phyloP scores from a whole-genome alignment of 192 early-diverging fungal genomes.

The Coemansia sp. region DNA sequence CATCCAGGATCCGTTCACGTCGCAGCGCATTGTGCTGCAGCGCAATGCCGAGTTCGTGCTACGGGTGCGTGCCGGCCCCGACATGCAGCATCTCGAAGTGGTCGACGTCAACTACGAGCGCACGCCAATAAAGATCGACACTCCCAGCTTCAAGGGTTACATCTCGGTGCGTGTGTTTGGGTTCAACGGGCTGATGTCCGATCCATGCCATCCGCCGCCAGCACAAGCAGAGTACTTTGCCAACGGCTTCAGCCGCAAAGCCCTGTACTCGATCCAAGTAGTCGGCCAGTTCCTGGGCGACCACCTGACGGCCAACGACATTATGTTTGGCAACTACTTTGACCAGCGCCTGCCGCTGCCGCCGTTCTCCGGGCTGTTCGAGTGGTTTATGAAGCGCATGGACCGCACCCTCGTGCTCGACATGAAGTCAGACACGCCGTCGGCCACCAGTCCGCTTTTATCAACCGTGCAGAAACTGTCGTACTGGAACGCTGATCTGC shows the following conservation, averaged over 20 bases:
- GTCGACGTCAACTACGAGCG: constrained; percentile 56
- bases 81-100: constrained; percentile 41
- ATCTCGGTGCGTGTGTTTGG: constrained; percentile 53
- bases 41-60: constrained; percentile 55
- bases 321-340: constrained; percentile 58
- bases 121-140: constrained; percentile 46
- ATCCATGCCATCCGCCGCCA: constrained; percentile 54
- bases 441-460: constrained; percentile 50
- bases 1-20: constrained; percentile 45
- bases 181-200: constrained; percentile 51
- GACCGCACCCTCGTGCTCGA: constrained; percentile 52
- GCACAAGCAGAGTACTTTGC: constrained; percentile 50
- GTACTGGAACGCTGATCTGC: constrained; percentile 49
- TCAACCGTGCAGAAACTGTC: constrained; percentile 53
- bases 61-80: constrained; percentile 50
- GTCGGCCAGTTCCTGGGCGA: constrained; percentile 44
- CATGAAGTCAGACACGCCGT: constrained; percentile 55
- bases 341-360: constrained; percentile 51
- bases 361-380: constrained; percentile 52
- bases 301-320: constrained; percentile 47
- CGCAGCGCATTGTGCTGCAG: constrained; percentile 49
- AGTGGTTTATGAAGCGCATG: constrained; percentile 58
- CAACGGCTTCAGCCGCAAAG: constrained; percentile 52
- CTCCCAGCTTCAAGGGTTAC: constrained; percentile 47
- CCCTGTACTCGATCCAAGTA: constrained; percentile 54